Conservation (phyloP, 2,329 filamentous ascomycete genomes). For the Colletotrichum cuscutae region DNA sequence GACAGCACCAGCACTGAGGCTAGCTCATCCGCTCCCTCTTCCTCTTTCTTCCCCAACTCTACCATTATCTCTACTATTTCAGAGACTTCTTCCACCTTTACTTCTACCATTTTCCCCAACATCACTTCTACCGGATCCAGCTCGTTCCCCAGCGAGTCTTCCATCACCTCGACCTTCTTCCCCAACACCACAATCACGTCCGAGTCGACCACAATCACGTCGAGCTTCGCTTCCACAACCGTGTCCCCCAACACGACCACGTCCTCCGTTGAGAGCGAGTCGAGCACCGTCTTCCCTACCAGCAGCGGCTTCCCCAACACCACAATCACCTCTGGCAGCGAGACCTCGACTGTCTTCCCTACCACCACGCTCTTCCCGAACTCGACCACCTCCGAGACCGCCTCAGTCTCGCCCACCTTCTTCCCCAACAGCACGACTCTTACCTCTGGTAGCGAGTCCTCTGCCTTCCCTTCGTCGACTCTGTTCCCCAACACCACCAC, state of each 20-base stretch:
- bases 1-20: constrained; percentile 1
- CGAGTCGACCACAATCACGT: not conserved
- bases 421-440: constrained; percentile 6
- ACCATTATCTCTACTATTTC: not conserved
- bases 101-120: constrained; percentile 17
- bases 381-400: not conserved
- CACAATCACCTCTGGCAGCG: not conserved
- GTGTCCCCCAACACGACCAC: constrained; percentile 8
- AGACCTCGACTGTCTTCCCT: not conserved
- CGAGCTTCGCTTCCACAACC: not conserved
- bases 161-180: not conserved
- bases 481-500: constrained; percentile 15
- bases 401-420: not conserved
- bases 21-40: not conserved
- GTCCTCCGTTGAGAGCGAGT: not conserved
- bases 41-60: constrained; percentile 11
- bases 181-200: not conserved
- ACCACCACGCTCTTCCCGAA: constrained; percentile 13
- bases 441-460: not conserved
- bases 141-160: not conserved
- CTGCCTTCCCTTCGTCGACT: constrained; percentile 1
- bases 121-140: not conserved
- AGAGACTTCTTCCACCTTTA: not conserved
- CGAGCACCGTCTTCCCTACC: not conserved
- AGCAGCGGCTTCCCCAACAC: constrained; percentile 11